phyloP scores from a whole-genome alignment of 495 filamentous ascomycete genomes.

The Aspergillus diversus region DNA sequence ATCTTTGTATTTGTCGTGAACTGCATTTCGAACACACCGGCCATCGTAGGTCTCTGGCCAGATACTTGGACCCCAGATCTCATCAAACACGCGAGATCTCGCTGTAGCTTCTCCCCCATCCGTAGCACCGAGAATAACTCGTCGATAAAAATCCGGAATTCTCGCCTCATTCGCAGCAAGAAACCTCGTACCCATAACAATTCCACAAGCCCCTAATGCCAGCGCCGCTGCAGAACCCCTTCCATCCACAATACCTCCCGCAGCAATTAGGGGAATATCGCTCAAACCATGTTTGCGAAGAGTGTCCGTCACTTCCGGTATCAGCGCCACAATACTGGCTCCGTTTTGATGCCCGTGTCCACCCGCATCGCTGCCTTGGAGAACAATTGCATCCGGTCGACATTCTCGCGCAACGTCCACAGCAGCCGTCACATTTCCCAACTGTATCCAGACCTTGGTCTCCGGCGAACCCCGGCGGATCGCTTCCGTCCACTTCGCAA shows the following conservation, averaged over 20 bases:
- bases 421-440: slow-evolving; percentile 63
- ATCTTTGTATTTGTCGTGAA: slow-evolving; percentile 35
- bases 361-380: slow-evolving; percentile 73
- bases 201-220: slow-evolving; percentile 63
- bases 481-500: not conserved
- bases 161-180: slow-evolving; percentile 61
- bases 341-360: slow-evolving; percentile 65
- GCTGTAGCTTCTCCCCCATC: slow-evolving; percentile 69
- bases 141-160: slow-evolving; percentile 57
- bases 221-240: slow-evolving; percentile 64
- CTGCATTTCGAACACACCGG: slow-evolving; percentile 62
- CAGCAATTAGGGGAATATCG: slow-evolving; percentile 60
- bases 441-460: slow-evolving; percentile 68
- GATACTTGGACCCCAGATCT: slow-evolving; percentile 59
- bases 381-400: slow-evolving; percentile 64
- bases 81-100: slow-evolving; percentile 68
- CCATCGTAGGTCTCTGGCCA: slow-evolving; percentile 68
- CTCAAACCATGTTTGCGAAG: slow-evolving; percentile 36
- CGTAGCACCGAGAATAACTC: slow-evolving; percentile 56
- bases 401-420: slow-evolving; percentile 40
- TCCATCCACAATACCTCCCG: slow-evolving; percentile 70
- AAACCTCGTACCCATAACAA: slow-evolving; percentile 71
- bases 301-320: slow-evolving; percentile 60
- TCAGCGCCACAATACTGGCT: slow-evolving; percentile 57
- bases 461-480: slow-evolving; percentile 32